Evolutionary conservation across 768 basidiomycete species (phyloP).

Genomic region (Candolleomyces efflorescens): DNA sequence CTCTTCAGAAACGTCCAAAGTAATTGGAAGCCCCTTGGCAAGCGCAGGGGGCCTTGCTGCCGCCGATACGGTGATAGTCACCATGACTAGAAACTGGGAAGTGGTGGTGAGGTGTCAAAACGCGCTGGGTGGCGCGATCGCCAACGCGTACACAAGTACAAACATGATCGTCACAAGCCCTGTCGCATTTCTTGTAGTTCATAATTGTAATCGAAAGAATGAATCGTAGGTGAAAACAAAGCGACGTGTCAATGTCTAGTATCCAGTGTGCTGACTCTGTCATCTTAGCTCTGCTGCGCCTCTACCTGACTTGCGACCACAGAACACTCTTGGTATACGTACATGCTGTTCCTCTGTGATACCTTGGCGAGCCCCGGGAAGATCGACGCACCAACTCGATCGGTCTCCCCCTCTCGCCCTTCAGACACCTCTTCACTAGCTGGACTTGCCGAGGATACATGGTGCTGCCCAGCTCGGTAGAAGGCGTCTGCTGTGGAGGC

Average conservation of each 20-base stretch:
- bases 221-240: too few species aligned
- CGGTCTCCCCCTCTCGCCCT: constrained; percentile 70
- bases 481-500: constrained; percentile 66
- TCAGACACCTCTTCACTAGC: constrained; percentile 76
- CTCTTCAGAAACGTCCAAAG: constrained; percentile 42
- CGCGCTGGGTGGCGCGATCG: neutral
- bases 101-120: neutral
- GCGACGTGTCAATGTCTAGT: too few species aligned
- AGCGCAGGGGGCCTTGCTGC: constrained; percentile 42
- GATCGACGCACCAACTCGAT: constrained; percentile 78
- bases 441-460: constrained; percentile 80
- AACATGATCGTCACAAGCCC: constrained; percentile 6
- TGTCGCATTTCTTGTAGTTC: neutral
- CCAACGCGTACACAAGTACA: constrained; percentile 17
- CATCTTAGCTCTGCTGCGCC: neutral
- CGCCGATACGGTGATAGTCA: constrained; percentile 48
- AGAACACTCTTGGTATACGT: neutral
- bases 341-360: constrained; percentile 33
- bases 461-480: constrained; percentile 75
- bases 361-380: constrained; percentile 90
- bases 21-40: constrained; percentile 48
- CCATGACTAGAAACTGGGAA: constrained; percentile 19
- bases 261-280: too few species aligned
- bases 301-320: neutral
- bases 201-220: too few species aligned